These are phyloP conservation scores for Candida rishiriensis DNA, from an alignment of 805 yeast genomes.

Conservation along the genomic window DNA sequence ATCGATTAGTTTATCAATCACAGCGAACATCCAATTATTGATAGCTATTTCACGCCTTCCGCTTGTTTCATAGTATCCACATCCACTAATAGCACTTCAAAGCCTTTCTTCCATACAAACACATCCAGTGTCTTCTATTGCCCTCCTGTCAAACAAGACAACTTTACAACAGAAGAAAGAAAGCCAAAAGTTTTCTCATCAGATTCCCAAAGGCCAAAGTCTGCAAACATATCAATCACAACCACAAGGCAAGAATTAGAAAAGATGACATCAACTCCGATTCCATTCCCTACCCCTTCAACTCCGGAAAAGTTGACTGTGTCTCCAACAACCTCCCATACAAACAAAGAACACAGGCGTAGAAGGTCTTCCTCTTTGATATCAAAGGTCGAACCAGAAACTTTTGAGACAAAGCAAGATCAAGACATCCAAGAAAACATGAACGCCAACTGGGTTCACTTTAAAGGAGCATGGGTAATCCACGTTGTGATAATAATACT, in stretches of 20 bases:
- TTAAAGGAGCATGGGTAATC: constrained; percentile 93
- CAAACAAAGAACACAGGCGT: constrained; percentile 33
- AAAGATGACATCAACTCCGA: constrained; percentile 19
- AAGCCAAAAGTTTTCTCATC: too few species aligned
- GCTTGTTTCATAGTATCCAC: too few species aligned
- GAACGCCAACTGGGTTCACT: constrained; percentile 95
- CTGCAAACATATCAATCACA: too few species aligned
- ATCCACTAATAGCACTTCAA: too few species aligned
- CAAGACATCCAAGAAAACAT: constrained; percentile 84
- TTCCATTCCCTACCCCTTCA: constrained; percentile 30
- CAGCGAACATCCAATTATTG: too few species aligned
- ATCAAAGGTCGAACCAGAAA: constrained; percentile 91
- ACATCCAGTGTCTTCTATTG: too few species aligned
- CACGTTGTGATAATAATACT: constrained; percentile 79
- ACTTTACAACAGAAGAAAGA: too few species aligned
- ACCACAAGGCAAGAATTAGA: not conserved
- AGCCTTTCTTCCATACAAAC: too few species aligned
- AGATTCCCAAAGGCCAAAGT: too few species aligned
- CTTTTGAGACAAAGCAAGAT: constrained; percentile 86
- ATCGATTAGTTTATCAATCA: too few species aligned
- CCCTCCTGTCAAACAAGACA: too few species aligned
- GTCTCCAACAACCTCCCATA: constrained; percentile 31
- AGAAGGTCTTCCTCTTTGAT: constrained; percentile 86
- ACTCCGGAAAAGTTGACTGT: constrained; percentile 30
- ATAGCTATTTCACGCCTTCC: too few species aligned